Percentiles rank a stretch among this genome's conserved stretches.
Evolutionary conservation across 1,284 basidiomycete species (phyloP).

Genomic region (Trametes hirsuta): DNA sequence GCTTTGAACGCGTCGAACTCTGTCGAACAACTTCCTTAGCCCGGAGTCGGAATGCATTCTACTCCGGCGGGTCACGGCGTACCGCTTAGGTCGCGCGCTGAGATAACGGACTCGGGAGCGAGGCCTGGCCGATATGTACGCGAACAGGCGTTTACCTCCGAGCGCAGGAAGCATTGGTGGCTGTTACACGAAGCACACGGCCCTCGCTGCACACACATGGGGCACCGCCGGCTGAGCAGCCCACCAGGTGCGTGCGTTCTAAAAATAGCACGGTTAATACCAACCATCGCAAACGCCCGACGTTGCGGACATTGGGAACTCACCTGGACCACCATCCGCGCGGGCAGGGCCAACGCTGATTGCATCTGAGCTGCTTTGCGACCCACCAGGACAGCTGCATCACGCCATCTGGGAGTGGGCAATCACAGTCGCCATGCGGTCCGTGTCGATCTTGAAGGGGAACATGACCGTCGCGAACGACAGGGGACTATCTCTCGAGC

Average conservation of each 20-base stretch:
- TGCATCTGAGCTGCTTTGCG: neutral
- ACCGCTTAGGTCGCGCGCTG: no score
- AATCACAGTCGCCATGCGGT: conserved; percentile 4
- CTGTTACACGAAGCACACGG: conserved; percentile 12
- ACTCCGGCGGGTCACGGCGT: no score
- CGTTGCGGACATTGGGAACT: conserved; percentile 1
- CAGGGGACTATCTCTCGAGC: neutral
- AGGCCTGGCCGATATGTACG: neutral
- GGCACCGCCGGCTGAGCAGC: neutral
- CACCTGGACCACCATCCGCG: neutral
- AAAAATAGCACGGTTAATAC: neutral
- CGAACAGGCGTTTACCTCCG: neutral
- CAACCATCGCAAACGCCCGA: neutral
- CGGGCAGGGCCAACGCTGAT: neutral
- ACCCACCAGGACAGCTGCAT: no score
- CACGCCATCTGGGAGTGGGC: no score
- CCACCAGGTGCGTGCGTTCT: neutral
- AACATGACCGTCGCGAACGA: neutral
- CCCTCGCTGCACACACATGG: conserved; percentile 2
- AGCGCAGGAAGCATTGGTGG: neutral
- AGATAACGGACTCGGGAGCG: neutral
- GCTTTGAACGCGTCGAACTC: no score
- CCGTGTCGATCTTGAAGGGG: neutral
- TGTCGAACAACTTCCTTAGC: no score
- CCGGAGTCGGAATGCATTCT: no score